Base-by-base conservation (phyloP, 768 basidiomycete species). In the Leucocoprinus birnbaumii region DNA sequence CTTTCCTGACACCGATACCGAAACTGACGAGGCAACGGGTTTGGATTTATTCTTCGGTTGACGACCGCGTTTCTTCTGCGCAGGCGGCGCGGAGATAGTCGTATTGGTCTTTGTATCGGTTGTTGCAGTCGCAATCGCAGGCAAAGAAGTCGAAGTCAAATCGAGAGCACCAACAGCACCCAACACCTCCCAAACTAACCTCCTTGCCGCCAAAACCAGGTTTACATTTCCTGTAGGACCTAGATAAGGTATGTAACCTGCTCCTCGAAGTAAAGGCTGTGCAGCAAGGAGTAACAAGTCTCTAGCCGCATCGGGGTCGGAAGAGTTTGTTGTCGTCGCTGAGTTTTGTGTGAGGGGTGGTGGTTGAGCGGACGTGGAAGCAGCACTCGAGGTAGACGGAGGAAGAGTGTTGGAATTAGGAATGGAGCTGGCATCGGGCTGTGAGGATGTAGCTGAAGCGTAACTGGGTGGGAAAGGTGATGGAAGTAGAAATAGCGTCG, bases 181-280 rank as follows among this genome's bases (percentile, higher is more conserved):
- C 3, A 55, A n/a, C 11, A 26, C 41, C 13, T 43, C 21, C 48
- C 48, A 37, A 16, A 55, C 10, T 14, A 55, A 16, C 14, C 37
- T 42, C 11, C 54, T 24, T 21, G 54, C 54, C 9, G 40, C 27
- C 10, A 55, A 18, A 14, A 55, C 40, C 9, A 24, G 16, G 16
- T 55, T 55, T 3, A 55, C n/a, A 18, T 55, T 55, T 16, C 54
- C 54, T 6, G 47, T 55, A 14, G 54, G 54, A 24, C 54, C 54
- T 1, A 55, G 40, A 11, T 48, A 31, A 1, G 40, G 26, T 27
- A 43, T 25, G 16, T 42, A 43, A 1, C 26, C 40, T 0, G 19
- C 54, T 18, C 54, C 47, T 14, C 54, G 54, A 10, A 55, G n/a
- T 18, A 55, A 41, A 3, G 54, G 54, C 44, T 55, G 54, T n/a